Percentiles rank a stretch among this genome's conserved stretches.
Conservation (phyloP, 176 grass and related monocot species). For the Rhynchospora pubera region DNA sequence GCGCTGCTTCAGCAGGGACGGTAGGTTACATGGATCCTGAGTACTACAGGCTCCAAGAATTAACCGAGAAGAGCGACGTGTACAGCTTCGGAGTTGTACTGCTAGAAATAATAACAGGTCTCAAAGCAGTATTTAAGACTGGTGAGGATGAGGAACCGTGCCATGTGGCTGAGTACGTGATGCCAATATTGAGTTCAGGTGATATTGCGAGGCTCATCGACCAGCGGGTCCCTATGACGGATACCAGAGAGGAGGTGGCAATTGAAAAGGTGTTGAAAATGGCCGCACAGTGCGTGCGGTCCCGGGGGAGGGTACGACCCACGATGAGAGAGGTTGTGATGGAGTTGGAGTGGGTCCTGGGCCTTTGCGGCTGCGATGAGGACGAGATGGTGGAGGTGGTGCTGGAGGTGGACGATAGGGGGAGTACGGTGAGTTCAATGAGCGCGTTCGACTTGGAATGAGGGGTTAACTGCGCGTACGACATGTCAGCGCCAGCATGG, state of each 20-base stretch:
- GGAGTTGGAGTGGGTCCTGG: conserved; percentile 61
- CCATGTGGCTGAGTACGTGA: conserved; percentile 70
- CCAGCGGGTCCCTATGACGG: conserved; percentile 29
- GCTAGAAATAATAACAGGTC: conserved; percentile 73
- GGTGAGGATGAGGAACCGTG: conserved; percentile 50
- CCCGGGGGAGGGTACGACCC: conserved; percentile 39
- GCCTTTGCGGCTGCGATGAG: conserved; percentile 34
- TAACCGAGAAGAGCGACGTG: conserved; percentile 81
- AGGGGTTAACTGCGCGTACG: conserved; percentile 23
- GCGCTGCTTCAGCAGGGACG: conserved; percentile 47
- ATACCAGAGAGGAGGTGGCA: conserved; percentile 46
- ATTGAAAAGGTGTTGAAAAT: conserved; percentile 44
- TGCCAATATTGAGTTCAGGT: conserved; percentile 37
- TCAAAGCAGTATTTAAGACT: conserved; percentile 61
- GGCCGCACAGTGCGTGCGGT: conserved; percentile 56
- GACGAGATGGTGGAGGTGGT: background rate
- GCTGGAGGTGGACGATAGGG: conserved; percentile 23
- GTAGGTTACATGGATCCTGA: conserved; percentile 97
- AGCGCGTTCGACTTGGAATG: conserved; percentile 37
- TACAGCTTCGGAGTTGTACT: conserved; percentile 96
- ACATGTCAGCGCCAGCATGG: conserved; percentile 29
- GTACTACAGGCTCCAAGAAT: conserved; percentile 75
- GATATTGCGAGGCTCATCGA: conserved; percentile 37
- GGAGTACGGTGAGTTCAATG: conserved; percentile 27
- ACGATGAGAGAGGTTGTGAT: conserved; percentile 67